A percentile compares a stretch with the other conserved stretches of the same genome.
phyloP scores from a whole-genome alignment of 192 early-diverging fungal species.

The Coemansia sp. region DNA sequence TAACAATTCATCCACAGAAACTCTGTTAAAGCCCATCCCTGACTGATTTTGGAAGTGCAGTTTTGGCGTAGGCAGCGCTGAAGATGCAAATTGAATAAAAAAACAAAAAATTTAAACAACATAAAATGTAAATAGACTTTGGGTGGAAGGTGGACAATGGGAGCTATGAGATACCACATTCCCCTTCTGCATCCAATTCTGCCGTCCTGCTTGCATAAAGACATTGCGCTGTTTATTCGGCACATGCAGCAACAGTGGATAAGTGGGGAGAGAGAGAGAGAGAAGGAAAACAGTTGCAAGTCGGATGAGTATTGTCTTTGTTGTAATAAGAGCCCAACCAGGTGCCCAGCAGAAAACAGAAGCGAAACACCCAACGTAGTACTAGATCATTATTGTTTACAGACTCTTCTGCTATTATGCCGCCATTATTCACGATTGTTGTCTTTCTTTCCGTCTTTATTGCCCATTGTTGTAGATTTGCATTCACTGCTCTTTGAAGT shows the following conservation, averaged over 20 bases:
- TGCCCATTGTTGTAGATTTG: neutral
- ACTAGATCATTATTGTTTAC: neutral
- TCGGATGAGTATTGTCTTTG: neutral
- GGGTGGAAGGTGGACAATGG: neutral
- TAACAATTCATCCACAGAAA: neutral
- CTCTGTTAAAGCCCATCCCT: neutral
- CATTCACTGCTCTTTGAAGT: neutral
- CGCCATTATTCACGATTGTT: neutral
- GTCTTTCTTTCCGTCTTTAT: neutral
- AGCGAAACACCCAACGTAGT: neutral
- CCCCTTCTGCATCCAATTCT: slow-evolving; percentile 2
- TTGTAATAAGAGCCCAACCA: neutral
- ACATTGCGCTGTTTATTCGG: neutral
- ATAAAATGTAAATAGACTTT: neutral
- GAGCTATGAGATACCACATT: neutral
- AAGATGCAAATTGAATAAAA: neutral
- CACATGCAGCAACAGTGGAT: neutral
- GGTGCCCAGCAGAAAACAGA: neutral
- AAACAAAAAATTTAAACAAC: neutral
- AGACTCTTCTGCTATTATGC: neutral
- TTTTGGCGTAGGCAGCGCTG: neutral
- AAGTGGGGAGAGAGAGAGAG: neutral
- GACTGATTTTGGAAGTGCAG: neutral
- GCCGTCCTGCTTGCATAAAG: slow-evolving; percentile 1
- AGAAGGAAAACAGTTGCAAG: neutral